Evolutionary conservation across 1,139 yeast species (phyloP), one percentile per base, ranked within the genome.

Genomic region (Hyphopichia pseudoburtonii): DNA sequence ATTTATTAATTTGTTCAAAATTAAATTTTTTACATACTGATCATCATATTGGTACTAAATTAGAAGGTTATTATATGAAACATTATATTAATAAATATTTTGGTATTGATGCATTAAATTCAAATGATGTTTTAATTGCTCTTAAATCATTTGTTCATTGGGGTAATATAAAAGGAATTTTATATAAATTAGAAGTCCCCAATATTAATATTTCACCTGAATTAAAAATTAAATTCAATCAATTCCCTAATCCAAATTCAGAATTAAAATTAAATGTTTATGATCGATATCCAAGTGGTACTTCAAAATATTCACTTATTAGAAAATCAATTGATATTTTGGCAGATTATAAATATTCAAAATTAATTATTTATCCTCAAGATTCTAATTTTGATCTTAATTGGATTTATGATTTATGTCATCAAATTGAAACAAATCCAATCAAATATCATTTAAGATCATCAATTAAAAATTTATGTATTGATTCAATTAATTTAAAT

Each of bases 21-120:
- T 60, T 77, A 41, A 75, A 76, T 47, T 77, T 76, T 46, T 62
- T 76, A 41, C 82, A 76, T 47, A 74, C 82, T 1, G 82, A 77
- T 51, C 82, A 77, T 47, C 80, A 75, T 50, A 68, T 76, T 21
- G 77, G 78, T 4, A 69, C 74, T 11, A 66, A 62, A 39, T 55
- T 76, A 17, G 79, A 74, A 42, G 80, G 80, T 2, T 50, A 53
- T 35, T 69, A 66, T 45, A 57, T 77, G 62, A 64, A 65, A 33
- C 59, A 64, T 35, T 63, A 63, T 31, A 64, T 77, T 37, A 50
- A 48, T 21, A 62, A 64, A 27, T 65, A 66, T 40, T 74, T 65
- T 42, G 80, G 78, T 1, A 57, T 54, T 5, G 71, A 62, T 2
- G 70, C 75, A 0, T 46, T 74, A 22, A 53, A 52, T 15, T 66